These are phyloP conservation scores for Fagus sylvatica DNA, from an alignment of 306 rosid genomes.

Conservation along the genomic window DNA sequence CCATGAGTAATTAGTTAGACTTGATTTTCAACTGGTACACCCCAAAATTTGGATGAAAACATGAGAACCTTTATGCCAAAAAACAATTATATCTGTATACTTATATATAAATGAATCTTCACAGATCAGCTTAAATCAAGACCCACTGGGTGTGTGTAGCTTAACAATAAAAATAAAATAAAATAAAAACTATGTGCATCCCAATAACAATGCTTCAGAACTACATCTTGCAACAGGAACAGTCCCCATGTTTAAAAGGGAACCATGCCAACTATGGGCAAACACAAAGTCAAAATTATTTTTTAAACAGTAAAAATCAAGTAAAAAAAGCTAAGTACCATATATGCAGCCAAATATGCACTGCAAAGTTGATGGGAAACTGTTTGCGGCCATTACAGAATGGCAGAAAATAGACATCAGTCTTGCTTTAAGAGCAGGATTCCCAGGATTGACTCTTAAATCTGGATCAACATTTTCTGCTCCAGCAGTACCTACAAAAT, in stretches of 20 bases:
- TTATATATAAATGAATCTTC: not conserved
- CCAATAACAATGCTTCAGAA: not conserved
- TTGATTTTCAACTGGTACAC: not conserved
- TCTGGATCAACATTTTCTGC: slow-evolving; percentile 61
- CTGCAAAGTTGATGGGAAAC: slow-evolving; percentile 92
- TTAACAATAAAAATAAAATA: too few relatives aligned
- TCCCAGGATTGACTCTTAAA: slow-evolving; percentile 73
- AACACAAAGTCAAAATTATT: slow-evolving; percentile 17
- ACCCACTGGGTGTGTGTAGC: too few relatives aligned
- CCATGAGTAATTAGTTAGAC: not conserved
- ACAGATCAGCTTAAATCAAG: not conserved
- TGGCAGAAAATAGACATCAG: slow-evolving; percentile 92
- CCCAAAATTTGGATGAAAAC: not conserved
- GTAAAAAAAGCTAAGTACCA: slow-evolving; percentile 49
- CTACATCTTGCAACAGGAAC: not conserved
- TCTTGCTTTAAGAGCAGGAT: slow-evolving; percentile 70
- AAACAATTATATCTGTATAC: not conserved
- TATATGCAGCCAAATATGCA: slow-evolving; percentile 95
- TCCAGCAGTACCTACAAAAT: slow-evolving; percentile 64
- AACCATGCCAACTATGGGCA: slow-evolving; percentile 13
- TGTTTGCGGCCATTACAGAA: slow-evolving; percentile 87
- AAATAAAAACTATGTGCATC: not conserved
- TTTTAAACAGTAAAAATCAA: not conserved
- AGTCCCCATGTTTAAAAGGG: not conserved
- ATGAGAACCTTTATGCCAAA: not conserved